phyloP scores from a whole-genome alignment of 2,329 filamentous ascomycete genomes.

The Ascochyta fabae region DNA sequence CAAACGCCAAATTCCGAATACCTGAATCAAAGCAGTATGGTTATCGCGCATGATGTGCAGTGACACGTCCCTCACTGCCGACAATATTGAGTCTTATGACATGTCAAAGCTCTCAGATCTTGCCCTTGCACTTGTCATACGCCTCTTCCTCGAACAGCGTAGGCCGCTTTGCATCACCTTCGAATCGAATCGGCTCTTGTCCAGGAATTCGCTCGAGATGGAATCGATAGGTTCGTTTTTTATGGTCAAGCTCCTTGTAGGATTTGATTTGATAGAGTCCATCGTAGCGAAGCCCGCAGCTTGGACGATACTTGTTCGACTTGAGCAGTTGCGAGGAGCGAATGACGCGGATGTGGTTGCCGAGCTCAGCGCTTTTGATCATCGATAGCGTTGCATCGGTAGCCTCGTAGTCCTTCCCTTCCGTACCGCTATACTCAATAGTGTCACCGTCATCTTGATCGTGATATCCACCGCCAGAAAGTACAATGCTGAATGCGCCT shows the following conservation, averaged over 20 bases:
- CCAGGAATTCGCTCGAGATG: slow-evolving; percentile 51
- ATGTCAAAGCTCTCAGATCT: not conserved
- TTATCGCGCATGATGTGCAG: not conserved
- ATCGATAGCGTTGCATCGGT: slow-evolving; percentile 53
- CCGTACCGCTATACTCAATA: slow-evolving; percentile 62
- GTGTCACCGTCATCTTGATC: slow-evolving; percentile 59
- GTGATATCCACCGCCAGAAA: slow-evolving; percentile 57
- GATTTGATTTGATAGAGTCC: slow-evolving; percentile 60
- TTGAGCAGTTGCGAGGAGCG: slow-evolving; percentile 52
- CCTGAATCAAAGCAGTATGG: not conserved
- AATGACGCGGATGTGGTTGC: slow-evolving; percentile 58
- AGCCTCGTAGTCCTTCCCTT: slow-evolving; percentile 37
- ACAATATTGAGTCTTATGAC: not conserved
- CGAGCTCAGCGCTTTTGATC: slow-evolving; percentile 47
- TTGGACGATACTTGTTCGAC: slow-evolving; percentile 53
- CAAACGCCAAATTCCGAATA: not conserved
- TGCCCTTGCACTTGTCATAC: slow-evolving; percentile 29
- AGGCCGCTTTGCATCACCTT: slow-evolving; percentile 54
- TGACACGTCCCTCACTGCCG: not conserved
- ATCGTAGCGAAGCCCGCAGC: slow-evolving; percentile 62
- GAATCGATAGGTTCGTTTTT: slow-evolving; percentile 57
- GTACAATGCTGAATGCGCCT: slow-evolving; percentile 63
- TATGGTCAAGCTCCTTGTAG: slow-evolving; percentile 49
- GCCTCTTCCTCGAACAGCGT: slow-evolving; percentile 36
- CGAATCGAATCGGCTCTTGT: slow-evolving; percentile 57